These are phyloP conservation scores for Kalanchoe fedtschenkoi DNA, from an alignment of 164 flowering plant species.

Conservation along the genomic window DNA sequence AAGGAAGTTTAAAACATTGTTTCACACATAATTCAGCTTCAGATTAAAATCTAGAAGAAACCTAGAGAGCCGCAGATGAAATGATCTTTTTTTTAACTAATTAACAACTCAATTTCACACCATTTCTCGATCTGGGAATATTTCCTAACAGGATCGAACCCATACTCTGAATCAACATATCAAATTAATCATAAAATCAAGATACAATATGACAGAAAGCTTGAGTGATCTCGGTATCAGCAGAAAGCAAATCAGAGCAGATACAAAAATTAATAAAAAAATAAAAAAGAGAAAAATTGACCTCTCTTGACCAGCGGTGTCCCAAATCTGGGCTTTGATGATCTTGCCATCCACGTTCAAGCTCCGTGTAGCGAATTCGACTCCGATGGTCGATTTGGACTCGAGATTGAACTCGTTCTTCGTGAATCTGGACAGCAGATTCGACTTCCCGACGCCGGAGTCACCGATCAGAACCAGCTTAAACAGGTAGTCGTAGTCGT, in stretches of 20 bases:
- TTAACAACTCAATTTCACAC: not conserved
- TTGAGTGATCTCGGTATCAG: not conserved
- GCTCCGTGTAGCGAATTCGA: constrained; percentile 5
- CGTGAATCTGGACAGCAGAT: constrained; percentile 3
- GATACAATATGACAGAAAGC: no score
- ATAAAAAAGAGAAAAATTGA: no score
- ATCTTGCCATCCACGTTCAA: not conserved
- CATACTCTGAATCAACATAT: not conserved
- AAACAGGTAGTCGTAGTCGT: not conserved
- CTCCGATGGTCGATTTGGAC: constrained; percentile 3
- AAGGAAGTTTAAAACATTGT: no score
- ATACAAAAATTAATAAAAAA: not conserved
- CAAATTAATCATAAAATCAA: no score
- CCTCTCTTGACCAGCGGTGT: constrained; percentile 50
- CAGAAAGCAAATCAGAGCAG: not conserved
- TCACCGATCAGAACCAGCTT: constrained; percentile 5
- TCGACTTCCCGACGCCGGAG: constrained; percentile 2
- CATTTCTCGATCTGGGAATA: no score
- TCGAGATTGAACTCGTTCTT: constrained; percentile 5
- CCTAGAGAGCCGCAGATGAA: not conserved
- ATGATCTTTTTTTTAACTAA: not conserved
- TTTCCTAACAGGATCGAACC: not conserved
- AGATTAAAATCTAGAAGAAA: no score
- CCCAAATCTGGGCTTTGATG: constrained; percentile 44
- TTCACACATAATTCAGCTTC: no score